These are phyloP conservation scores for Hypoxylon rickii DNA, from an alignment of 495 filamentous ascomycete species.

Conservation along the genomic window DNA sequence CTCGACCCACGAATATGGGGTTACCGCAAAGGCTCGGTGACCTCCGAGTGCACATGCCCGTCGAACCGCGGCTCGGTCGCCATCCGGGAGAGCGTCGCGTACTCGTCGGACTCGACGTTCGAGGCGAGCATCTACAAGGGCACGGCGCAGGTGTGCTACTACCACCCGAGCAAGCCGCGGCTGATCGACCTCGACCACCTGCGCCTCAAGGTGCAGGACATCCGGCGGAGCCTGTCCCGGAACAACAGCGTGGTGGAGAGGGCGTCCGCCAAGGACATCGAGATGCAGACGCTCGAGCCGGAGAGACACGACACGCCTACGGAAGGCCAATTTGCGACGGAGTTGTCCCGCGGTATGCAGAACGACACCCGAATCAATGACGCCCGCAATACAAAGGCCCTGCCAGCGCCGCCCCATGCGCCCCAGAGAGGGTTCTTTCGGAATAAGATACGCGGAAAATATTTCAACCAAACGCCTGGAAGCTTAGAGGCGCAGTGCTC, in stretches of 20 bases:
- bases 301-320: background rate
- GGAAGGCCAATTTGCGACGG: background rate
- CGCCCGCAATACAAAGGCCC: background rate
- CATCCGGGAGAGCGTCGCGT: constrained; percentile 21
- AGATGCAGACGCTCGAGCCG: background rate
- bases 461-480: background rate
- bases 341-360: constrained; percentile 9
- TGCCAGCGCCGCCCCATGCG: background rate
- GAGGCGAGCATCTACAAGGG: constrained; percentile 19
- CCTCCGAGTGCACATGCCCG: background rate
- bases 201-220: constrained; percentile 1
- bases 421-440: constrained; percentile 1
- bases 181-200: constrained; percentile 8
- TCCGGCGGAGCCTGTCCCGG: background rate
- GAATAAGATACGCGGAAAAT: constrained; percentile 1
- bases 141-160: constrained; percentile 10
- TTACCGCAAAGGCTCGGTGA: constrained; percentile 4
- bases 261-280: background rate
- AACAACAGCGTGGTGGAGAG: background rate
- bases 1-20: constrained; percentile 7
- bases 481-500: background rate
- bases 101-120: constrained; percentile 19
- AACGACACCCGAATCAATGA: background rate
- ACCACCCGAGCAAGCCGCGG: constrained; percentile 11
- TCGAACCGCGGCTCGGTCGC: constrained; percentile 9